These are phyloP conservation scores for Podaxis rugospora DNA, from an alignment of 768 basidiomycete species.

Conservation along the genomic window DNA sequence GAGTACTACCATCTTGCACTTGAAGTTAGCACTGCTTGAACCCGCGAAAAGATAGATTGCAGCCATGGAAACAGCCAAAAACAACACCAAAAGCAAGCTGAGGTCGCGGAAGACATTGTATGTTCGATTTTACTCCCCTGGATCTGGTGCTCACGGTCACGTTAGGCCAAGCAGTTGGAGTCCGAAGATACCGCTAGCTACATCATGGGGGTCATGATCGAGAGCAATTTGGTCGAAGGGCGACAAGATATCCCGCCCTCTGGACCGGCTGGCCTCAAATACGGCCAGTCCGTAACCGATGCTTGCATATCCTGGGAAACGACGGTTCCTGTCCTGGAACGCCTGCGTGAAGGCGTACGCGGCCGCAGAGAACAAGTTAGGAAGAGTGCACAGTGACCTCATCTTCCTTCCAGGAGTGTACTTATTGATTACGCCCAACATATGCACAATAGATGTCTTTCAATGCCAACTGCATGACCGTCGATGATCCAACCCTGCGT, in stretches of 20 bases:
- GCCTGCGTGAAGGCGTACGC: slow-evolving; percentile 83
- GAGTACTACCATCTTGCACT: slow-evolving; percentile 12
- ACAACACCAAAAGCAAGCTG: slow-evolving; percentile 82
- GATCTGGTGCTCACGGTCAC: slow-evolving; percentile 13
- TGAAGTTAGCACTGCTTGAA: neutral
- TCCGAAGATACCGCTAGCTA: slow-evolving; percentile 61
- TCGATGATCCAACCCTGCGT: neutral
- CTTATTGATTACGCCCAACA: neutral
- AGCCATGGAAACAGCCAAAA: slow-evolving; percentile 95
- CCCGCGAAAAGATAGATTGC: slow-evolving; percentile 73
- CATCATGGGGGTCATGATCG: slow-evolving; percentile 95
- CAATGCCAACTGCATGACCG: neutral
- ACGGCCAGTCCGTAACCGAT: slow-evolving; percentile 87
- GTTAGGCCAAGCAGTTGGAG: slow-evolving; percentile 69
- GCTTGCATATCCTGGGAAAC: slow-evolving; percentile 89
- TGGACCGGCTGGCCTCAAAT: slow-evolving; percentile 69
- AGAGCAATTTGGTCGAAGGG: slow-evolving; percentile 86
- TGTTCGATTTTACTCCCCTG: slow-evolving; percentile 22
- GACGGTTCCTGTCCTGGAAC: slow-evolving; percentile 77
- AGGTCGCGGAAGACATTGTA: slow-evolving; percentile 89
- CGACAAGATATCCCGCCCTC: slow-evolving; percentile 77
- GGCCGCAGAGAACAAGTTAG: slow-evolving; percentile 58
- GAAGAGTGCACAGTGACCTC: slow-evolving; percentile 17
- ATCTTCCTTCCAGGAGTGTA: neutral
- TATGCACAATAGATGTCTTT: neutral